Percentiles rank a stretch among this genome's conserved stretches.
Conservation (phyloP, 1,284 basidiomycete genomes). For the Takashimella tepidaria region DNA sequence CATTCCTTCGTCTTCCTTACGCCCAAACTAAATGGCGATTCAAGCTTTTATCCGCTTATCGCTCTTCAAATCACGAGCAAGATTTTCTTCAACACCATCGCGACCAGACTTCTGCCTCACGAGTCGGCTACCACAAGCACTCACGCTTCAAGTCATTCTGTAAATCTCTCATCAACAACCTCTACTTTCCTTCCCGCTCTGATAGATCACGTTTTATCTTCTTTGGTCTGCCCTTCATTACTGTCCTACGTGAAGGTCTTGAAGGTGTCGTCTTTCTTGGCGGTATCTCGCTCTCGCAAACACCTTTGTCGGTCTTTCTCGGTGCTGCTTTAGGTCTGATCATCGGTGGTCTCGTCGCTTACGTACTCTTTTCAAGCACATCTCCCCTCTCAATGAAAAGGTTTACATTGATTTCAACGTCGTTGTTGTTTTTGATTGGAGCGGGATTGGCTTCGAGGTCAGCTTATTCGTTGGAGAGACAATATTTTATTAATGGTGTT, state of each 20-base stretch:
- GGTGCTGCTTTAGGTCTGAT: slow-evolving; percentile 51
- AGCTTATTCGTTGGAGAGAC: slow-evolving; percentile 60
- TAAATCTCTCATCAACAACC: too few relatives aligned
- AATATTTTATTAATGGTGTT: slow-evolving; percentile 61
- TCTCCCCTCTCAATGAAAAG: slow-evolving; percentile 53
- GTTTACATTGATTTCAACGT: slow-evolving; percentile 77
- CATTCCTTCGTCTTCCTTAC: slow-evolving; percentile 66
- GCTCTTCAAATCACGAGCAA: slow-evolving; percentile 38
- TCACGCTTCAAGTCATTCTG: slow-evolving; percentile 1
- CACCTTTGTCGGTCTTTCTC: slow-evolving; percentile 61
- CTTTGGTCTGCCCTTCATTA: slow-evolving; percentile 76
- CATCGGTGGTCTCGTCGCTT: slow-evolving; percentile 63
- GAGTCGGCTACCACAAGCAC: neutral
- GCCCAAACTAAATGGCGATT: slow-evolving; percentile 81
- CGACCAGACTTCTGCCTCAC: slow-evolving; percentile 9
- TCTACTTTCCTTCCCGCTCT: slow-evolving; percentile 4
- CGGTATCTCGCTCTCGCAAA: slow-evolving; percentile 53
- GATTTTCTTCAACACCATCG: neutral
- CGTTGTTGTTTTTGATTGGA: slow-evolving; percentile 78
- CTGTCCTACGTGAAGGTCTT: slow-evolving; percentile 82
- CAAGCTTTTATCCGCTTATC: slow-evolving; percentile 72
- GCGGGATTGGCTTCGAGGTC: slow-evolving; percentile 75
- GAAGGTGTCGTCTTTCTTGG: slow-evolving; percentile 88
- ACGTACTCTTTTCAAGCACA: slow-evolving; percentile 28
- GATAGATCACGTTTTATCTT: slow-evolving; percentile 52